Evolutionary conservation across 2,329 filamentous ascomycete species (phyloP), one percentile per base, ranked within the genome.

Genomic region (Dichotomopilus funicola): DNA sequence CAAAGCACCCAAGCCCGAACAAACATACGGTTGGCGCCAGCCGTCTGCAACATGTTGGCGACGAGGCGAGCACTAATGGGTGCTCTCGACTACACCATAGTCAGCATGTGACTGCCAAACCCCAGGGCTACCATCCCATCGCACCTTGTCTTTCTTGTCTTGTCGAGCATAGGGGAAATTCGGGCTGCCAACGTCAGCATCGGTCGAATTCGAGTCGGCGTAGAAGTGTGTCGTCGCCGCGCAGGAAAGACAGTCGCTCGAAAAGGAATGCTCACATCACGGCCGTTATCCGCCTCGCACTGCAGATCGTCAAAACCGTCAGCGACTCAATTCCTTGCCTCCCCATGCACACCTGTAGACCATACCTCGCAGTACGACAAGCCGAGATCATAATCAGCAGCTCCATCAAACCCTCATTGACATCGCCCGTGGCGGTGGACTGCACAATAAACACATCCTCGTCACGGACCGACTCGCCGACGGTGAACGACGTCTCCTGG

Each of bases 371-470:
- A 36, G 77, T 80, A 44, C 76, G 75, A 79, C 92, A 96, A 61
- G 92, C 92, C 69, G 95, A 95, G 73, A 96, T 95, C 86, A 96
- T 96, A 74, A 97, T 96, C 63, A 97, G 82, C 40, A 97, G 82
- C 74, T 99, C 92, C 92, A 99, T 97, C 58, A 99, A 81, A 49
- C 91, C 91, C 71, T 97, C 92, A 74, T 99, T 99, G 76, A 97
- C 95, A 70, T 96, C 91, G 70, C 92, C 91, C 1, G 92, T 92
- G 42, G 89, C 87, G 48, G 94, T 96, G 31, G 92, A 96, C 74
- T 97, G 92, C 58, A 97, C 79, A 66, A 97, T 95, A 76, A 96
- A 97, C 68, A 96, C 91, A 82, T 97, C 92, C 79, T 97, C 92
- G 71, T 97, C 92, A 73, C 92, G 83, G 54, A 97, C 92, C 61